Base-by-base conservation (phyloP, 2,329 filamentous ascomycete genomes). In the Curvularia eragrostidis region DNA sequence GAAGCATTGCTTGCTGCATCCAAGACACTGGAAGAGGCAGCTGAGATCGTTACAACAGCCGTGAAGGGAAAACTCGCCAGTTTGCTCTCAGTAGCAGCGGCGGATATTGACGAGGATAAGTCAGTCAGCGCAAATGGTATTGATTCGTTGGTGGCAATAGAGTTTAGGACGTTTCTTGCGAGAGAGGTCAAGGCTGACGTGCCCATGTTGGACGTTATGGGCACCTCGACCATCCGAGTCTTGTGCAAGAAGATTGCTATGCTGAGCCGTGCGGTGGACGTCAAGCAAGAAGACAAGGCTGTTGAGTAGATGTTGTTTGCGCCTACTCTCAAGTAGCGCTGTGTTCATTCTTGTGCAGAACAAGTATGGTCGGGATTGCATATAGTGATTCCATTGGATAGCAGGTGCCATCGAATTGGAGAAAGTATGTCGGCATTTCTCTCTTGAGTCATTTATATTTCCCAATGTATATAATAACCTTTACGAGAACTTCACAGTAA, bases 141-240 rank as follows among this genome's bases (percentile, higher is more conserved):
- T 10, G 47, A 49, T 38, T 49, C 47, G 15, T 28, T 49, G 13
- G 47, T 49, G 47, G 47, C 47, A 9, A 49, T 49, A 28, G 47
- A 49, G 19, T 49, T 49, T n/a, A 7, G 47, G 5, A 49, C 47
- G 15, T 49, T 49, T 23, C 47, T 49, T 41, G 47, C 47, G 21
- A 28, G 47, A 9, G 47, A 49, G 9, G 47, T 49, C 15, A 49
- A 49, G 47, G 47, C 47, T 1, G 47, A 49, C 12, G 47, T 49
- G 13, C 47, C 47, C 6, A 49, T 49, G 47, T 41, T 49, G 47
- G 47, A 49, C 30, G 47, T 49, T 41, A 49, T 49, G 47, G 47
- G 47, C 9, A 49, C 47, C 4, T 49, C 47, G 9, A 49, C 47
- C 4, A 49, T 49, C 23, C 24, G 23, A 23, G 47, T 49, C 15